Percentiles rank a stretch among this genome's conserved stretches.
Conservation (phyloP, 192 early-diverging fungal genomes). For the Gryganskiella cystojenkinii region DNA sequence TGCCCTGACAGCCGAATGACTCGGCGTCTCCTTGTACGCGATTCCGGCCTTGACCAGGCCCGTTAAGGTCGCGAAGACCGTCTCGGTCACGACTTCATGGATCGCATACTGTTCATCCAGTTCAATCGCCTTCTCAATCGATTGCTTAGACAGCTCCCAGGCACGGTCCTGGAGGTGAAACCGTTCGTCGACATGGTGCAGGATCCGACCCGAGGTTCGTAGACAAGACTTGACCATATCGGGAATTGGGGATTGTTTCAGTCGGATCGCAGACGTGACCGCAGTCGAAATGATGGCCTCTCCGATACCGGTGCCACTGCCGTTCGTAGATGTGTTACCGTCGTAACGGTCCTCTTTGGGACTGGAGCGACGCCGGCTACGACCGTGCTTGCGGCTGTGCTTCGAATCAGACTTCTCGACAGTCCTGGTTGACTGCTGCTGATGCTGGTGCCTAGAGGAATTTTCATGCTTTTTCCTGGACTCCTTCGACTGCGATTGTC, state of each 20-base stretch:
- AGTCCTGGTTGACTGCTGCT: too few relatives aligned
- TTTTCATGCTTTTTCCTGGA: too few relatives aligned
- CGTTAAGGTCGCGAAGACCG: constrained; percentile 53
- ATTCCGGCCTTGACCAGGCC: constrained; percentile 62
- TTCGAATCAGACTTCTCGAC: neutral
- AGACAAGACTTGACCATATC: constrained; percentile 53
- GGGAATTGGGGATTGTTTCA: constrained; percentile 69
- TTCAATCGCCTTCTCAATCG: constrained; percentile 61
- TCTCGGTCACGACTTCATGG: constrained; percentile 61
- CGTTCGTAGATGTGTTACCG: neutral
- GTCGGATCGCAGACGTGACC: constrained; percentile 57
- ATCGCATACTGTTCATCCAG: constrained; percentile 65
- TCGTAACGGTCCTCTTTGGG: neutral
- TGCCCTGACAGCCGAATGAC: constrained; percentile 41
- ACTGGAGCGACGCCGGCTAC: neutral
- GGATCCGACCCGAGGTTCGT: constrained; percentile 42
- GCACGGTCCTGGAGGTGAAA: constrained; percentile 61
- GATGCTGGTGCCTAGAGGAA: neutral
- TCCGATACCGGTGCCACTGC: constrained; percentile 10
- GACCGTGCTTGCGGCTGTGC: neutral
- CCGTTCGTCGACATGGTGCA: constrained; percentile 58
- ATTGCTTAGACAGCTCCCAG: constrained; percentile 59
- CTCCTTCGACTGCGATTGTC: too few relatives aligned
- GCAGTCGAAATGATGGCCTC: constrained; percentile 57
- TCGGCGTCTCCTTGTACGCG: constrained; percentile 59